Evolutionary conservation across 225 moss, liverwort and hornwort species (phyloP).

Genomic region (Pseudoscleropodium purum): DNA sequence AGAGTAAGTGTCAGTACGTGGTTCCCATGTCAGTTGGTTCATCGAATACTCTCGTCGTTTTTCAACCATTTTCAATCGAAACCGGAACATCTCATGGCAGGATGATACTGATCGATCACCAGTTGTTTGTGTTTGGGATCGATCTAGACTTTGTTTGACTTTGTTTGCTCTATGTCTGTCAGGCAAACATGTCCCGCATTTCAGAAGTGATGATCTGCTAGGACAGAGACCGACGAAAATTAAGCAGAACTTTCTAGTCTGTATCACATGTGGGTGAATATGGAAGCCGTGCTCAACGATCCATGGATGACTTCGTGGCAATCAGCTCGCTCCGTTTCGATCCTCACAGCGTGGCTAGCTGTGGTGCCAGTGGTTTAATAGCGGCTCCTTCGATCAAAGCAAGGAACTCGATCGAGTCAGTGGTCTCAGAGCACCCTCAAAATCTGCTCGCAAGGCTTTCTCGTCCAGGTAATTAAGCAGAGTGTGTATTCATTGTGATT

Average conservation of each 20-base stretch:
- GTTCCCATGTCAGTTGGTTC: background rate
- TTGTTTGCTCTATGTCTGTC: background rate
- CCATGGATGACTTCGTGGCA: constrained; percentile 57
- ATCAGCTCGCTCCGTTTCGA: constrained; percentile 35
- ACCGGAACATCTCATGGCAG: too few relatives aligned
- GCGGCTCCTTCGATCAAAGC: background rate
- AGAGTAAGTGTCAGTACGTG: constrained; percentile 29
- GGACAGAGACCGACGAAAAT: too few relatives aligned
- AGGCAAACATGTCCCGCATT: too few relatives aligned
- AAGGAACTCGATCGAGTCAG: constrained; percentile 33
- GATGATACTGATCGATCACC: background rate
- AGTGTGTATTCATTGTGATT: background rate
- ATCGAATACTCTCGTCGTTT: background rate
- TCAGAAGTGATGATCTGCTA: too few relatives aligned
- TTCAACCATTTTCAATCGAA: background rate
- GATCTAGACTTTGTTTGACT: background rate
- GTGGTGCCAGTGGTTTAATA: constrained; percentile 6
- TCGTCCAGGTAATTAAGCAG: constrained; percentile 15
- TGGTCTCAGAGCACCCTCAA: constrained; percentile 32
- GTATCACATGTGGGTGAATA: constrained; percentile 51
- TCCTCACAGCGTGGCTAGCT: background rate
- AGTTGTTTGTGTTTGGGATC: background rate
- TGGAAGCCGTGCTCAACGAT: constrained; percentile 47
- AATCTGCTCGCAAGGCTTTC: constrained; percentile 22
- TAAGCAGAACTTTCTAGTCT: too few relatives aligned